These are phyloP conservation scores for Sporothrix pallida DNA, from an alignment of 2,329 filamentous ascomycete genomes.

Conservation along the genomic window DNA sequence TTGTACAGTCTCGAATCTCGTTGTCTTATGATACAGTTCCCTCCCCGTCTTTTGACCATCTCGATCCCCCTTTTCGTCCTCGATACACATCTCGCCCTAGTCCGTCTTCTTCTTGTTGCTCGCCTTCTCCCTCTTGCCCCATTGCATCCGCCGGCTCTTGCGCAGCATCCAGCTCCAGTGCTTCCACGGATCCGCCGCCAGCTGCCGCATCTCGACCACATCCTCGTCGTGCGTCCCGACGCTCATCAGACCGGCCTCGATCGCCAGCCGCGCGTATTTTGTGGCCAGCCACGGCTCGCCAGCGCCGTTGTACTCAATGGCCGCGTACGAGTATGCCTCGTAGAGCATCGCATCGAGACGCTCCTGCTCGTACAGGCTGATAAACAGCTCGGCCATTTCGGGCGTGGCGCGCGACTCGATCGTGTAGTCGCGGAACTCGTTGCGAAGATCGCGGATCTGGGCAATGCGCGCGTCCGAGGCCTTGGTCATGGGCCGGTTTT, in stretches of 20 bases:
- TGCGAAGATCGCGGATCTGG: conserved; percentile 45
- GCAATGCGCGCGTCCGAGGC: conserved; percentile 49
- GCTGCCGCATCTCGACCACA: conserved; percentile 45
- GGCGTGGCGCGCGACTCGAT: conserved; percentile 44
- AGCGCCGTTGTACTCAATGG: conserved; percentile 48
- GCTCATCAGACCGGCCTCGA: conserved; percentile 47
- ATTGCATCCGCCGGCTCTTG: conserved; percentile 44
- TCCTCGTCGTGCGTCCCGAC: conserved; percentile 44
- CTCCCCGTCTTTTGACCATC: background rate
- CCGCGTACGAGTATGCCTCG: conserved; percentile 49
- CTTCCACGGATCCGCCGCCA: conserved; percentile 46
- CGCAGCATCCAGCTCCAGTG: conserved; percentile 52
- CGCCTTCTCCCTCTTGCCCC: conserved; percentile 39
- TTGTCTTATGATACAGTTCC: background rate
- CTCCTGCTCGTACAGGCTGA: conserved; percentile 51
- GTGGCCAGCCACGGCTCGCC: conserved; percentile 50
- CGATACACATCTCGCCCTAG: background rate
- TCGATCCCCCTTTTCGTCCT: background rate
- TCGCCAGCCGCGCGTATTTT: conserved; percentile 48
- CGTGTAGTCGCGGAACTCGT: conserved; percentile 45
- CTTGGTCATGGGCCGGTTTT: conserved; percentile 39
- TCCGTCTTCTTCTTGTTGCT: background rate
- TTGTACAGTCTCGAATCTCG: background rate
- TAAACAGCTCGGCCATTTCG: conserved; percentile 49
- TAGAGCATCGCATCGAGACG: conserved; percentile 45